These are phyloP conservation scores for Ogataea pini DNA, from an alignment of 805 yeast genomes.

Conservation along the genomic window DNA sequence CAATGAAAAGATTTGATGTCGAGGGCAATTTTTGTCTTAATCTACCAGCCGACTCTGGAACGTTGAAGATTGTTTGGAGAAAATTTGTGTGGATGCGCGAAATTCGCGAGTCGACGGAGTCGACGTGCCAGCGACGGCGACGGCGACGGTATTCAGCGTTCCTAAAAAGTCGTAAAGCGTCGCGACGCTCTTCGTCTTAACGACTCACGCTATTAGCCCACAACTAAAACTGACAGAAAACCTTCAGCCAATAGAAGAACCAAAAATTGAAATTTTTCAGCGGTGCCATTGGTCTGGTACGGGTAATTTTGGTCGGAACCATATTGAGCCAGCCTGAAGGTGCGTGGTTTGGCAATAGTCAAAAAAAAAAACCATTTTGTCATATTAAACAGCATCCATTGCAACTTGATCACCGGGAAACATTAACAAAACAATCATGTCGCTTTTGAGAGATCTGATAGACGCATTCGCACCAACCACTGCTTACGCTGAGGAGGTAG, in stretches of 20 bases:
- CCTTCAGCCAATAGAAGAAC: conserved; percentile 27
- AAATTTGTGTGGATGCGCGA: too few species aligned
- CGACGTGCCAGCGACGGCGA: too few species aligned
- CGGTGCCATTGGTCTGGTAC: conserved; percentile 3
- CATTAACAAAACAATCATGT: conserved; percentile 26
- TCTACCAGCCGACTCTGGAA: too few species aligned
- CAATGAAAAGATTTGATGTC: background rate
- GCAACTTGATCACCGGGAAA: background rate
- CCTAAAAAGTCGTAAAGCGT: too few species aligned
- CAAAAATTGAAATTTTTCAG: conserved; percentile 27
- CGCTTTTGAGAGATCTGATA: conserved; percentile 68
- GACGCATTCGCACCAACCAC: conserved; percentile 76
- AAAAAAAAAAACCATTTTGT: background rate
- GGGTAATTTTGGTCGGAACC: conserved; percentile 7
- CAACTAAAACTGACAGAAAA: conserved; percentile 3
- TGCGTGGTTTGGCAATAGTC: background rate
- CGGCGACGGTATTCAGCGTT: too few species aligned
- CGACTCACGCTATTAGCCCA: too few species aligned
- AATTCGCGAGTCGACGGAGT: background rate
- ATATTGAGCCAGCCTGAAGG: background rate
- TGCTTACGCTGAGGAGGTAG: conserved; percentile 77
- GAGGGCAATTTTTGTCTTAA: conserved; percentile 9
- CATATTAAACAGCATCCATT: background rate
- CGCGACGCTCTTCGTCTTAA: too few species aligned
- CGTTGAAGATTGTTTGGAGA: too few species aligned